Evolutionary conservation across 2,329 filamentous ascomycete genomes (phyloP).

Genomic region (Fusarium sp.): DNA sequence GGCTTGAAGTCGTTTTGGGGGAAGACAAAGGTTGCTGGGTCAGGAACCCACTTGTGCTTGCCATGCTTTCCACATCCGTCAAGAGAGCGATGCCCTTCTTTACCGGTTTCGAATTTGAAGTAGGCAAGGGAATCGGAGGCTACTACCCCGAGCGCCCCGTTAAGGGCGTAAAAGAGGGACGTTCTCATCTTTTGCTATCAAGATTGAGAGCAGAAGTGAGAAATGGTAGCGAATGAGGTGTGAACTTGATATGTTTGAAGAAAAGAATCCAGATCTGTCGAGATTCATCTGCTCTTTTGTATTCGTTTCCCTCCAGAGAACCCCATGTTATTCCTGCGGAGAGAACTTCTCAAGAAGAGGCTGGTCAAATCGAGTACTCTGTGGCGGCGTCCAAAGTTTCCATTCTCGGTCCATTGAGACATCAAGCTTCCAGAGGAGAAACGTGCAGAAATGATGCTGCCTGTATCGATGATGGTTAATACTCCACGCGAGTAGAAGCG

Average conservation of each 20-base stretch:
- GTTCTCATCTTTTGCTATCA: slow-evolving; percentile 41
- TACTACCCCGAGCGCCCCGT: slow-evolving; percentile 43
- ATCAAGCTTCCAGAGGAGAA: slow-evolving; percentile 15
- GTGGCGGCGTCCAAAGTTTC: slow-evolving; percentile 15
- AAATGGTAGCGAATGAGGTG: slow-evolving; percentile 36
- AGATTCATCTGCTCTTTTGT: slow-evolving; percentile 38
- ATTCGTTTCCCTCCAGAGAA: not conserved
- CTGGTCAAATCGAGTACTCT: slow-evolving; percentile 10
- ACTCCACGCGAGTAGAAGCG: not conserved
- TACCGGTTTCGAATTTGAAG: slow-evolving; percentile 34
- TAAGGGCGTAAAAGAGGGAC: slow-evolving; percentile 45
- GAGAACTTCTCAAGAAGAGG: slow-evolving; percentile 1
- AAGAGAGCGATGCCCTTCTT: slow-evolving; percentile 28
- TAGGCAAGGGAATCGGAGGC: slow-evolving; percentile 46
- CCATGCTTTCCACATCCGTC: slow-evolving; percentile 45
- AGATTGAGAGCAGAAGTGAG: slow-evolving; percentile 27
- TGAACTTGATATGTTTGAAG: slow-evolving; percentile 33
- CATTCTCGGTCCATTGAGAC: slow-evolving; percentile 10
- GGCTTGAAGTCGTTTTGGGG: slow-evolving; percentile 42
- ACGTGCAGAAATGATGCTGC: slow-evolving; percentile 4
- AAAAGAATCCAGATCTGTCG: slow-evolving; percentile 12
- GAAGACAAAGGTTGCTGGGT: slow-evolving; percentile 46
- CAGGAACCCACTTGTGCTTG: slow-evolving; percentile 47
- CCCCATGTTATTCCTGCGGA: not conserved
- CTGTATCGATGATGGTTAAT: slow-evolving; percentile 23